Base-by-base conservation (phyloP, 805 yeast genomes). In the Saturnispora saitoi region DNA sequence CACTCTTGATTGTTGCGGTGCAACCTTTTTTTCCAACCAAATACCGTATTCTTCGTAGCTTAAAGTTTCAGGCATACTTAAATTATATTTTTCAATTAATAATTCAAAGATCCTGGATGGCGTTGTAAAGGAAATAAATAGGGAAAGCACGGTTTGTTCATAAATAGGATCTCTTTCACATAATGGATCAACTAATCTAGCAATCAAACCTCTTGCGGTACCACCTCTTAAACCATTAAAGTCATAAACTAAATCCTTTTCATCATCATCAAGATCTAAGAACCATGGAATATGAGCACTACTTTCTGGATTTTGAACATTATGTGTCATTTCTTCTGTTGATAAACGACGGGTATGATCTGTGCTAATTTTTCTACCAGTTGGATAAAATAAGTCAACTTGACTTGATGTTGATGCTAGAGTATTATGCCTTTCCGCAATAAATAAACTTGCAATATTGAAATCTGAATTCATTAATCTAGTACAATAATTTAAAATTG, bases 11-110 rank as follows among this genome's bases (percentile, higher is more conserved):
- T 88, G 77, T 30, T 84, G 81, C 1, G 86, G 87, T 49, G 70
- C 71, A 51, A 82, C 78, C 58, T 86, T 86, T 58, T 76, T 77
- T 38, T 79, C 78, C 9, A 80, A 71, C 96, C 96, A 88, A 9
- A 73, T 65, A 41, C 79, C 77, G 62, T 85, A 86, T 58, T 87
- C 95, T 52, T 84, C 95, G 59, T 80, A 86, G 51, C 86, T 78
- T 51, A 91, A 66, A 0, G 95, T 95, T 58, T 86, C 96, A 0
- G 96, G 96, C 20, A 96, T 93, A 53, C 77, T 78, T 14, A 78
- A 66, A 48, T 80, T 74, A 64, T 81, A 91, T 48, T 95, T 70
- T 36, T 75, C 73, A 30, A 85, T 75, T 56, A 87, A 66, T 39
- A 76, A 61, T 37, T 73, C 72, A 39, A 86, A 68, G 32, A 90